Conservation (phyloP, 2,329 filamentous ascomycete genomes). For the Zymoseptoria pseudotritici region DNA sequence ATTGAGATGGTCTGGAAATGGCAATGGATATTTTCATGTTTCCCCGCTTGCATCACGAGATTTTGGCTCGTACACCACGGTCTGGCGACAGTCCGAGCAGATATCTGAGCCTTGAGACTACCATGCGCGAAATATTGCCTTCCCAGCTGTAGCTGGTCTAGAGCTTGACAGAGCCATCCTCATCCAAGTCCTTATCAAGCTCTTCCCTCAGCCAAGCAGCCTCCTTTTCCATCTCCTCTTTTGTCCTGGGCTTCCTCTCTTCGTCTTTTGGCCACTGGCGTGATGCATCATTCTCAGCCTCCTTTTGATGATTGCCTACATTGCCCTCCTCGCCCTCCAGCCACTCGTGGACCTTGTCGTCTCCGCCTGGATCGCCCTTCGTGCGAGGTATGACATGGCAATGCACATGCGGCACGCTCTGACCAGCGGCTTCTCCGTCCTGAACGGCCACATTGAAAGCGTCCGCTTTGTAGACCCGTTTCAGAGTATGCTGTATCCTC, state of each 20-base stretch:
- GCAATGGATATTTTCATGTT: background rate
- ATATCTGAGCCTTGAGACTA: background rate
- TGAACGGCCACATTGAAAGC: constrained; percentile 94
- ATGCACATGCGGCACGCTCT: constrained; percentile 91
- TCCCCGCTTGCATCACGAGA: background rate
- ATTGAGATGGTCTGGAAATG: background rate
- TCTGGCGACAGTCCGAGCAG: no score
- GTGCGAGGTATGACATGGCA: constrained; percentile 79
- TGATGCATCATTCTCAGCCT: constrained; percentile 43
- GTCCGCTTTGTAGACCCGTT: constrained; percentile 54
- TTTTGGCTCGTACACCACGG: background rate
- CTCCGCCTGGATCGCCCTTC: constrained; percentile 51
- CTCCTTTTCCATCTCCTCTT: constrained; percentile 73
- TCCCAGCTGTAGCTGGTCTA: background rate
- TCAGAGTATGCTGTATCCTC: constrained; percentile 68
- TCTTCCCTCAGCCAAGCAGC: constrained; percentile 58
- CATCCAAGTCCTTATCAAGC: constrained; percentile 40
- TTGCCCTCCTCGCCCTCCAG: constrained; percentile 83
- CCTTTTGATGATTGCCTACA: constrained; percentile 62
- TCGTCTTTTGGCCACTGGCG: constrained; percentile 58
- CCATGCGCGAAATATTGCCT: background rate
- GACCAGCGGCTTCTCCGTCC: constrained; percentile 80
- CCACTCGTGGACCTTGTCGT: constrained; percentile 72
- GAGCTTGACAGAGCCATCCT: background rate
- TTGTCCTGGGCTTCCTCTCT: constrained; percentile 55